Percentiles rank a stretch among this genome's conserved stretches.
These are phyloP conservation scores for Hericium alpestre DNA, from an alignment of 768 basidiomycete genomes.

Conservation along the genomic window DNA sequence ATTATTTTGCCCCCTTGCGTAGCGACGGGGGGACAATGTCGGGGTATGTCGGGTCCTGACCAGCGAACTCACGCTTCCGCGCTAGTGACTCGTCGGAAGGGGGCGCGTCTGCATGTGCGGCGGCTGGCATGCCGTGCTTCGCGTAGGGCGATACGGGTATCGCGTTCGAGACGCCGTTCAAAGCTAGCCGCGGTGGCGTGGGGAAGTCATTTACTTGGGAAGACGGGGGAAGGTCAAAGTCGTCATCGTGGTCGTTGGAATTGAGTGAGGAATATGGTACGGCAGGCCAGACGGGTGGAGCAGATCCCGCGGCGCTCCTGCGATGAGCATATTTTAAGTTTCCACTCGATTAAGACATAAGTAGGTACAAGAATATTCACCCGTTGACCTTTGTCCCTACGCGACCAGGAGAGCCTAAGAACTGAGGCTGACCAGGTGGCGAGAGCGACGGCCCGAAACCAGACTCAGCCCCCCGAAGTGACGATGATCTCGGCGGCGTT, in stretches of 20 bases:
- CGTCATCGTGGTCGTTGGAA: slow-evolving; percentile 8
- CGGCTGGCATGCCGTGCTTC: slow-evolving; percentile 15
- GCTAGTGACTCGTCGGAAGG: slow-evolving; percentile 33
- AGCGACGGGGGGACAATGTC: slow-evolving; percentile 23
- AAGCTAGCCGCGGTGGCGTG: slow-evolving; percentile 51
- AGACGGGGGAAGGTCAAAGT: not conserved
- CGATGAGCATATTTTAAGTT: not conserved
- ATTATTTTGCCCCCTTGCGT: slow-evolving; percentile 12
- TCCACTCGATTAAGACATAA: not conserved
- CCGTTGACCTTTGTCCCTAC: not conserved
- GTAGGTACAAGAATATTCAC: slow-evolving; percentile 4
- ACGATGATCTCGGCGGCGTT: not conserved
- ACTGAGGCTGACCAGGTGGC: not conserved
- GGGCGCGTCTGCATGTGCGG: slow-evolving; percentile 29
- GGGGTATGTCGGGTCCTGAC: slow-evolving; percentile 39
- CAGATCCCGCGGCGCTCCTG: not conserved
- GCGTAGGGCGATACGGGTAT: slow-evolving; percentile 35
- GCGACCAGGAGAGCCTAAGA: not conserved
- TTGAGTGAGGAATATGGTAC: slow-evolving; percentile 31
- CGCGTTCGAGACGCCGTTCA: slow-evolving; percentile 60
- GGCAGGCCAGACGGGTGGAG: slow-evolving; percentile 29
- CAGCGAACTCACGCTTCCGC: slow-evolving; percentile 33
- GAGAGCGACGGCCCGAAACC: not conserved
- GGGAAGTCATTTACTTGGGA: slow-evolving; percentile 24
- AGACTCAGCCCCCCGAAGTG: not conserved